Evolutionary conservation across 352 stramenopile species (phyloP).

Genomic region (Phytophthora aleatoria): DNA sequence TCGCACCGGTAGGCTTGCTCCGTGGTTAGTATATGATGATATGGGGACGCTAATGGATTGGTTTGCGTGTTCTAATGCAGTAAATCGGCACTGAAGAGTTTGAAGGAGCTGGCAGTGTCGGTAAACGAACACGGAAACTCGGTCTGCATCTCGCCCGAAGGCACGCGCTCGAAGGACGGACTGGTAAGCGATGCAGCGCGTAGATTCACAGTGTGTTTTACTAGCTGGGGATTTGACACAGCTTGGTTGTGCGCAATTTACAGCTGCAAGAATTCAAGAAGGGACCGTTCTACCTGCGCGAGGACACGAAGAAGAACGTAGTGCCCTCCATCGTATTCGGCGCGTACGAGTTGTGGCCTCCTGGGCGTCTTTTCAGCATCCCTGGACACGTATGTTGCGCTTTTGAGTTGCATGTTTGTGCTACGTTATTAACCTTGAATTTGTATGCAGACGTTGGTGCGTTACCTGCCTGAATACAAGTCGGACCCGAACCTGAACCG

Average conservation of each 20-base stretch:
- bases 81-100: constrained; percentile 63
- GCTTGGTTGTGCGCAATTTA: constrained; percentile 2
- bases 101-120: constrained; percentile 70
- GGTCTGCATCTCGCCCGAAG: constrained; percentile 84
- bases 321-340: constrained; percentile 78
- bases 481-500: constrained; percentile 69
- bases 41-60: constrained; percentile 12
- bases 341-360: constrained; percentile 83
- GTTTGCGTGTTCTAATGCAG: constrained; percentile 21
- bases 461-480: constrained; percentile 77
- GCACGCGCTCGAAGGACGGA: constrained; percentile 82
- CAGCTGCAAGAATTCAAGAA: constrained; percentile 90
- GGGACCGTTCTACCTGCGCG: constrained; percentile 82
- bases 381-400: constrained; percentile 58
- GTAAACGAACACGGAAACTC: constrained; percentile 77
- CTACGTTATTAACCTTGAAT: constrained; percentile 22
- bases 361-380: constrained; percentile 72
- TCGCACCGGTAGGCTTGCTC: constrained; percentile 53
- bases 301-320: constrained; percentile 86
- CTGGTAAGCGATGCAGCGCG: constrained; percentile 35
- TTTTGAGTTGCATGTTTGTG: constrained; percentile 26
- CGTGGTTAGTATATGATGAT: neutral
- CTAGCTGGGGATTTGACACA: neutral
- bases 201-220: neutral
- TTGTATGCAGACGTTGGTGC: constrained; percentile 61